Evolutionary conservation across 768 basidiomycete genomes (phyloP), one percentile per base, ranked within the genome.

Genomic region (Hysterangium stoloniferum): DNA sequence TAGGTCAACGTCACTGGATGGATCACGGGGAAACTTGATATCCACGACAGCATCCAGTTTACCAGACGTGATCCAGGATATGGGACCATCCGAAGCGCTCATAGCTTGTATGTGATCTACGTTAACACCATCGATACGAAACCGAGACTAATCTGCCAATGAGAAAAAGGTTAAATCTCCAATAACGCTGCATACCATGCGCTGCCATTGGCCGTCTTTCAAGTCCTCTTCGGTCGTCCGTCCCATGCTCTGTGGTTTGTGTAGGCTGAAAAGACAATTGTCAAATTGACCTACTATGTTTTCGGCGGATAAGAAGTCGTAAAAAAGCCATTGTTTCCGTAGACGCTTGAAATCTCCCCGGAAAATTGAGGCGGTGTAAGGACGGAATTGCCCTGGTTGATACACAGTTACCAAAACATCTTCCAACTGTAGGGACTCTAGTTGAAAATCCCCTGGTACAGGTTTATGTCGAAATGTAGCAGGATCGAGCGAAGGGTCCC

Each of bases 21-120:
- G 79, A 58, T 90, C 83, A 15, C 80, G 81, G 20, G 96, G 94
- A 66, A 99, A 98, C 61, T 94, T 92, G 68, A 99, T 94, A 67
- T 99, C 96, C 20, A 97, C 77, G 4, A 99, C 96, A 8, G 92
- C 89, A 61, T 99, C 96, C 24, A 96, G 76, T 66, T 95, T 96
- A 36, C 96, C 96, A 0, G 94, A 89, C 0, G 87, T 94, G 53
- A 99, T 92, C 96, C 96, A 99, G 1, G 92, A 93, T 53, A 98
- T 84, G 11, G 94, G 93, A 6, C 92, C 89, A 55, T 84, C 87
- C 48, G 76, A 75, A 2, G 85, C 87, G 4, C 84, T 81, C 29
- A 85, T 80, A 45, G 83, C 79, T 66, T 96, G 89, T 47, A 96
- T 70, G 63, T 99, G 96, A 67, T 99, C 96, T 58, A 99, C 82